Conservation (phyloP, 2,329 filamentous ascomycete genomes). For the Apiospora saccharicola region DNA sequence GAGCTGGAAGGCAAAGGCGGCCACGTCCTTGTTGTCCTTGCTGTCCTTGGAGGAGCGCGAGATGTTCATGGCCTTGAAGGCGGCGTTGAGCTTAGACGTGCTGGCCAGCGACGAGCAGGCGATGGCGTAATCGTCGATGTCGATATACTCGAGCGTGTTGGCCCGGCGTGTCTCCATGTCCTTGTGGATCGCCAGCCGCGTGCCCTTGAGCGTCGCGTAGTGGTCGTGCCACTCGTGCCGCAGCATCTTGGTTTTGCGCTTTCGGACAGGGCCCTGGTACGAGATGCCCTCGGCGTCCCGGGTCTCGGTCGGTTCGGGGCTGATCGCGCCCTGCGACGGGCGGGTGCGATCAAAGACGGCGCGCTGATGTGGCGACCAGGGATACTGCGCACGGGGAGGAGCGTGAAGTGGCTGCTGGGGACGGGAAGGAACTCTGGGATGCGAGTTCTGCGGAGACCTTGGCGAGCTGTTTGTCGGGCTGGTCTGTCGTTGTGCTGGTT, state of each 20-base stretch:
- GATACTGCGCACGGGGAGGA: constrained; percentile 62
- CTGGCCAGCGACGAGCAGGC: constrained; percentile 81
- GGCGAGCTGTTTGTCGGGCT: constrained; percentile 44
- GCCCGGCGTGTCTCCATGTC: constrained; percentile 54
- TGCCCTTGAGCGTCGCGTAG: constrained; percentile 85
- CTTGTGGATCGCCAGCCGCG: constrained; percentile 78
- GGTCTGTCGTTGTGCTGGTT: constrained; percentile 23
- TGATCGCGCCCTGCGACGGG: constrained; percentile 47
- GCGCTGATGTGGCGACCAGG: constrained; percentile 61
- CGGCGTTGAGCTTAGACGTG: constrained; percentile 82
- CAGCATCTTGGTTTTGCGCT: constrained; percentile 87
- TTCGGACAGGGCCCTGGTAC: constrained; percentile 91
- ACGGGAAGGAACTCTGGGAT: constrained; percentile 44
- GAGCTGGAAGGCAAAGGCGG: constrained; percentile 85
- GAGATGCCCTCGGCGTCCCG: constrained; percentile 61
- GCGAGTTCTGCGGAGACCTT: constrained; percentile 44
- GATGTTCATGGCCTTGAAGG: constrained; percentile 82
- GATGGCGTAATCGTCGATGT: constrained; percentile 89
- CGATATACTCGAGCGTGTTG: constrained; percentile 77
- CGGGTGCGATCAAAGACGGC: constrained; percentile 50
- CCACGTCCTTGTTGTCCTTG: constrained; percentile 52
- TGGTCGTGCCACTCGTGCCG: constrained; percentile 94
- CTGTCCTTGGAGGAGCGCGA: constrained; percentile 58
- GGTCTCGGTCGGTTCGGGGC: constrained; percentile 40
- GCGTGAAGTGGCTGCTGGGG: constrained; percentile 54